phyloP scores from a whole-genome alignment of 768 basidiomycete genomes.

The Termitomyces eurrhizus region DNA sequence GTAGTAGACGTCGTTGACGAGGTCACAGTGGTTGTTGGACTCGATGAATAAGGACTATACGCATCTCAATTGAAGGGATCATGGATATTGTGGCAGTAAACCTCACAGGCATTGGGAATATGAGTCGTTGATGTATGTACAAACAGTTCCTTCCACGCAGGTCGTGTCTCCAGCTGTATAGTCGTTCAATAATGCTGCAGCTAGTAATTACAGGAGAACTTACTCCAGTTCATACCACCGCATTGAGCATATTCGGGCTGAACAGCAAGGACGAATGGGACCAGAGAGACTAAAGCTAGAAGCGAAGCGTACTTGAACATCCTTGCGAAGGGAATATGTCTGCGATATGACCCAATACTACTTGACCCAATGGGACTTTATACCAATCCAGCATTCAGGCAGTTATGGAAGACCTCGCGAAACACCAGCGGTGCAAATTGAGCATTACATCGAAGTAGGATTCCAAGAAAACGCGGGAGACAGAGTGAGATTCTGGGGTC shows the following conservation, averaged over 20 bases:
- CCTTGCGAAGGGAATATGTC: conserved; percentile 7
- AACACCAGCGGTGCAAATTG: conserved; percentile 23
- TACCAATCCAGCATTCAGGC: background rate
- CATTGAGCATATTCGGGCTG: conserved; percentile 47
- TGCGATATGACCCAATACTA: conserved; percentile 10
- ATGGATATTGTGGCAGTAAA: background rate
- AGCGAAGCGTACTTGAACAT: conserved; percentile 48
- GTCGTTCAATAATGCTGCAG: background rate
- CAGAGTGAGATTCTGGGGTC: conserved; percentile 14
- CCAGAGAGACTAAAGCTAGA: conserved; percentile 35
- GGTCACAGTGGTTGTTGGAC: conserved; percentile 3
- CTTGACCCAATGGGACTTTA: conserved; percentile 9
- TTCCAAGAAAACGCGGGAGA: conserved; percentile 23
- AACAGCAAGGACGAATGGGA: conserved; percentile 43
- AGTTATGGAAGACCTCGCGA: background rate
- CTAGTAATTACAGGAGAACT: conserved; percentile 14
- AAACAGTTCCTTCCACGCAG: conserved; percentile 33
- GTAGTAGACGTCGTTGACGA: conserved; percentile 2
- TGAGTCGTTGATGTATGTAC: conserved; percentile 29
- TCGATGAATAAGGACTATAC: conserved; percentile 12
- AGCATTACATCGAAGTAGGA: conserved; percentile 30
- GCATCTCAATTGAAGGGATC: background rate
- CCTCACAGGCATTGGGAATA: conserved; percentile 41
- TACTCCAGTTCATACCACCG: conserved; percentile 49
- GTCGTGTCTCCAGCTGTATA: conserved; percentile 33